A percentile compares a stretch with the other conserved stretches of the same genome.
phyloP scores from a whole-genome alignment of 1,284 basidiomycete species.

The Ustilago trichophora region DNA sequence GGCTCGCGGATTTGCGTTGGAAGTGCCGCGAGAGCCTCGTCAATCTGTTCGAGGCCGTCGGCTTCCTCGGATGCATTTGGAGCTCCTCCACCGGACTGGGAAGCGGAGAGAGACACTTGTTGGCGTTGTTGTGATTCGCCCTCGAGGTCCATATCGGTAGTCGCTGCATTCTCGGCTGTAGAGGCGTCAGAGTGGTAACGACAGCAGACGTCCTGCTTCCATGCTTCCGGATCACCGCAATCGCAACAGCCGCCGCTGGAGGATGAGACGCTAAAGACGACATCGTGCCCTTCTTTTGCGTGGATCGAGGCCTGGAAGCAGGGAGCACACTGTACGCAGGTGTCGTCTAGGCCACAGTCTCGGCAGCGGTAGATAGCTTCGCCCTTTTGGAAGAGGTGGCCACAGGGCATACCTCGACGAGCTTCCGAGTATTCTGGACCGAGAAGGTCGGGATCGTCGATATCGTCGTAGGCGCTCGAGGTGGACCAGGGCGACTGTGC shows the following conservation, averaged over 20 bases:
- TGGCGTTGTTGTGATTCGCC: conserved; percentile 14
- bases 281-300: conserved; percentile 56
- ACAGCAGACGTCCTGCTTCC: conserved; percentile 60
- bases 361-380: conserved; percentile 66
- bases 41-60: conserved; percentile 34
- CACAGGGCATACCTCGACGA: conserved; percentile 63
- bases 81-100: neutral
- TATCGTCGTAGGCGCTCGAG: conserved; percentile 32
- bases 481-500: conserved; percentile 31
- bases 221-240: conserved; percentile 65
- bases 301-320: conserved; percentile 64
- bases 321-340: conserved; percentile 64
- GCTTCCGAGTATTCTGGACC: conserved; percentile 61
- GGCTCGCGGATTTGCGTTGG: conserved; percentile 74
- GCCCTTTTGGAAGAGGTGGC: conserved; percentile 66
- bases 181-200: conserved; percentile 50
- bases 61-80: conserved; percentile 2
- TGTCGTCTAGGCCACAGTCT: conserved; percentile 65
- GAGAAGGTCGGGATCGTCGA: conserved; percentile 33
- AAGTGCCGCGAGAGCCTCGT: conserved; percentile 18
- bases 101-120: neutral
- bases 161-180: neutral
- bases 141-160: conserved; percentile 37
- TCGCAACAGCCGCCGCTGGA: conserved; percentile 64
- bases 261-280: conserved; percentile 61